phyloP scores from a whole-genome alignment of 306 rosid genomes.

The Quercus berberidifolia region DNA sequence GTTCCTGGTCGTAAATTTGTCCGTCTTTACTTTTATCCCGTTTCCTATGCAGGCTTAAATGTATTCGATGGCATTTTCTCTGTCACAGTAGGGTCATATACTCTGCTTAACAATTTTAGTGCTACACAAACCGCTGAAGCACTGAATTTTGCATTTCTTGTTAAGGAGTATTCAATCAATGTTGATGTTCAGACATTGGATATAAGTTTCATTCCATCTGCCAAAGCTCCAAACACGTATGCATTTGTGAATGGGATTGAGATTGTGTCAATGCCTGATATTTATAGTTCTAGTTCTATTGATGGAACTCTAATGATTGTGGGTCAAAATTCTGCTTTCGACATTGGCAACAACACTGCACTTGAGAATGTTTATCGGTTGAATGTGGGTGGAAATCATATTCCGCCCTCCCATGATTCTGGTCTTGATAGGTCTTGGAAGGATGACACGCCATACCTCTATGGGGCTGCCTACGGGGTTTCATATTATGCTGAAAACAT shows the following conservation, averaged over 20 bases:
- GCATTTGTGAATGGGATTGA: conserved; percentile 93
- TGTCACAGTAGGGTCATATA: conserved; percentile 49
- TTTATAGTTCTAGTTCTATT: conserved; percentile 35
- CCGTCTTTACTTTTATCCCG: conserved; percentile 70
- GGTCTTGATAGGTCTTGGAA: conserved; percentile 82
- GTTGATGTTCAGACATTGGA: conserved; percentile 57
- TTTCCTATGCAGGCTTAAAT: conserved; percentile 48
- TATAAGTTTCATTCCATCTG: conserved; percentile 66
- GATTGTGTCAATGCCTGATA: conserved; percentile 81
- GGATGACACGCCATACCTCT: conserved; percentile 56
- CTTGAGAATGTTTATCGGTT: conserved; percentile 73
- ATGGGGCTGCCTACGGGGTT: conserved; percentile 64
- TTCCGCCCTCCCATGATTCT: conserved; percentile 65
- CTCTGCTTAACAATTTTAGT: conserved; percentile 73
- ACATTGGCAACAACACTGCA: conserved; percentile 58
- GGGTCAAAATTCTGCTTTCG: conserved; percentile 29
- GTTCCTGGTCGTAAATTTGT: conserved; percentile 68
- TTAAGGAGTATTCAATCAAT: conserved; percentile 58
- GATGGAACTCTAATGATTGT: conserved; percentile 43
- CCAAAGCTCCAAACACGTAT: conserved; percentile 44
- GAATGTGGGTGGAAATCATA: conserved; percentile 88
- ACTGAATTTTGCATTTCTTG: conserved; percentile 47
- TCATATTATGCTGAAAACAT: conserved; percentile 33
- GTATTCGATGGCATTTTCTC: conserved; percentile 54
- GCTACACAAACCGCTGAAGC: conserved; percentile 57